Base-by-base conservation (phyloP, 305 asterid species). In the Fraxinus greggii region DNA sequence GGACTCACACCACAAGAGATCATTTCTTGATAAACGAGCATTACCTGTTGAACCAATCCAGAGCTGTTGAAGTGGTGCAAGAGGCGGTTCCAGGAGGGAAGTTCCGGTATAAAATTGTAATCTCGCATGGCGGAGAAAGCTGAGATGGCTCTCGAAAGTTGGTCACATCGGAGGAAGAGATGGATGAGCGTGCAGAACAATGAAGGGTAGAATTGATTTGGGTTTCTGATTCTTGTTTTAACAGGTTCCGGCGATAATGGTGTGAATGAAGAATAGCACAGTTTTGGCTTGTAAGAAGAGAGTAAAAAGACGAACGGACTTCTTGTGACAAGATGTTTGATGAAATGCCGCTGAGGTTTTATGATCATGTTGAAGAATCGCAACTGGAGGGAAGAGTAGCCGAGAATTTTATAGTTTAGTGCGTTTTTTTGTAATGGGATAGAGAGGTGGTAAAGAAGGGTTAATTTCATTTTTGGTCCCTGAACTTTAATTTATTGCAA, bases 151-250 rank as follows among this genome's bases (percentile, higher is more conserved):
- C 79, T 84, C 74, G 97, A 85, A 85, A 95, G 88, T 79, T 92
- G 93, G 90, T 87, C 85, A 85, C 96, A 92, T 29, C 93, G 92
- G 83, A 95, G 97, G 87, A 88, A 92, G 84, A 95, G 92, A 86
- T 92, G 94, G 86, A 94, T 91, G 86, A 92, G 91, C n/a, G 93
- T 89, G 88, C 98, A 95, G 92, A 90, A 94, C 77, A 95, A 88
- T 7, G 97, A 88, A 40, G 97, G 31, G 83, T 88, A 86, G 78
- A 92, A 85, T 17, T 80, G 82, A 59, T 85, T 21, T n/a, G 78
- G 88, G 76, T 79, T 77, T 77, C 72, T 61, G 80, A 31, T 77
- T 48, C 78, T 36, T 42, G 84, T 24, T 67, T 42, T 42, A 36
- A 76, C 63, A 1, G 83, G 4, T 42, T 79, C 24, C 65, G 79